Evolutionary conservation across 2,329 filamentous ascomycete genomes (phyloP), one percentile per base, ranked within the genome.

Genomic region (Raffaelea arxii): DNA sequence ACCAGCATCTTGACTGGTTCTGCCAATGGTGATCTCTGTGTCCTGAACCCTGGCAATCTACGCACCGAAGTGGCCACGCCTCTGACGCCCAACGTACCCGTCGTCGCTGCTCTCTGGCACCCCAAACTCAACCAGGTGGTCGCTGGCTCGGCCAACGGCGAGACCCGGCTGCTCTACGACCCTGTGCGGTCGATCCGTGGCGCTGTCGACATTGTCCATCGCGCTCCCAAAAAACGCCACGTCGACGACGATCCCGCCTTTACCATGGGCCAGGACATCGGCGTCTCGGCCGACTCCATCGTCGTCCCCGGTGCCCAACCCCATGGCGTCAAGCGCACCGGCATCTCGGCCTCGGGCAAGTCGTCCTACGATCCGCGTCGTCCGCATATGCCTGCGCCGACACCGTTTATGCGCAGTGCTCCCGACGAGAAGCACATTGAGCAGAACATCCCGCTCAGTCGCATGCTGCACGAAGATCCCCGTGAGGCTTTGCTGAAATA

Each of bases 391-490:
- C 91, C 89, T 4, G 75, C 78, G 48, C 77, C 84, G 46, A 97
- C 92, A 10, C 92, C 92, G 0, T 97, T 97, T 61, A 84, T 86
- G 56, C 92, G 94, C 64, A 86, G 75, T 50, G 86, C 92, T 58
- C 90, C 91, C 0, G 90, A 97, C 62, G 86, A 91, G 62, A 84
- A 84, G 58, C 87, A 94, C 61, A 87, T 98, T 51, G 83, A 82
- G 56, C 80, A 91, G 59, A 86, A 86, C 54, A 94, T 97, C 45
- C 88, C 90, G 24, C 74, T 97, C 12, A 91, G 88, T 52, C 82
- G 80, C 52, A 94, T 98, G 87, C 75, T 94, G 41, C 90, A 98
- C 64, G 92, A 98, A 63, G 92, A 98, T 68, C 92, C 92, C 0
- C 74, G 92, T 53, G 92, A 95, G 65, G 92, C 92, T 40, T 68